phyloP scores from a whole-genome alignment of 768 basidiomycete genomes.

The Tricholoma saponaceum region DNA sequence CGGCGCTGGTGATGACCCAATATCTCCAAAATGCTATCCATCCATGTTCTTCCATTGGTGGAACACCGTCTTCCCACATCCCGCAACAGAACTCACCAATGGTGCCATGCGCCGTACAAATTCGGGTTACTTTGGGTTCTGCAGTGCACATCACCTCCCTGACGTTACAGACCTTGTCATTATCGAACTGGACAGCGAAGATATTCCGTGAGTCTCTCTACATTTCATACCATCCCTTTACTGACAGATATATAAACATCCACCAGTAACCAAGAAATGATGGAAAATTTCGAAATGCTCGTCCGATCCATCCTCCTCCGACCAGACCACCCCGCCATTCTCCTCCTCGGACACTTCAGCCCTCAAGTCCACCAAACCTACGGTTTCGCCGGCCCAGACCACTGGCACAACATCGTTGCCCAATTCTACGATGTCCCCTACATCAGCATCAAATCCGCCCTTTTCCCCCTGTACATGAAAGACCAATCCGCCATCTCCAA shows the following conservation, averaged over 20 bases:
- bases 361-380: slow-evolving; percentile 76
- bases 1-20: slow-evolving; percentile 88
- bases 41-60: slow-evolving; percentile 97
- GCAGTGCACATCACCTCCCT: slow-evolving; percentile 89
- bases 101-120: slow-evolving; percentile 91
- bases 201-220: slow-evolving; percentile 62
- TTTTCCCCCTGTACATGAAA: slow-evolving; percentile 80
- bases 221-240: not conserved
- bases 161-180: slow-evolving; percentile 94
- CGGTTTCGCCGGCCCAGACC: slow-evolving; percentile 88
- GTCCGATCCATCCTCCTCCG: slow-evolving; percentile 88
- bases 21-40: slow-evolving; percentile 84
- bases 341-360: slow-evolving; percentile 94
- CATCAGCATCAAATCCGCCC: slow-evolving; percentile 76
- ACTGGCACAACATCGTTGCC: slow-evolving; percentile 85
- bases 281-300: slow-evolving; percentile 89
- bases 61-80: slow-evolving; percentile 96
- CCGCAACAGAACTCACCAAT: slow-evolving; percentile 96
- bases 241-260: slow-evolving; percentile 2
- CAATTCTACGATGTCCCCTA: slow-evolving; percentile 98
- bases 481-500: slow-evolving; percentile 59
- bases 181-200: slow-evolving; percentile 91
- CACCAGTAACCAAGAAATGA: slow-evolving; percentile 59
- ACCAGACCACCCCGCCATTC: slow-evolving; percentile 86
- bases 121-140: slow-evolving; percentile 94